These are phyloP conservation scores for Baorangia bicolor DNA, from an alignment of 768 basidiomycete genomes.

Conservation along the genomic window DNA sequence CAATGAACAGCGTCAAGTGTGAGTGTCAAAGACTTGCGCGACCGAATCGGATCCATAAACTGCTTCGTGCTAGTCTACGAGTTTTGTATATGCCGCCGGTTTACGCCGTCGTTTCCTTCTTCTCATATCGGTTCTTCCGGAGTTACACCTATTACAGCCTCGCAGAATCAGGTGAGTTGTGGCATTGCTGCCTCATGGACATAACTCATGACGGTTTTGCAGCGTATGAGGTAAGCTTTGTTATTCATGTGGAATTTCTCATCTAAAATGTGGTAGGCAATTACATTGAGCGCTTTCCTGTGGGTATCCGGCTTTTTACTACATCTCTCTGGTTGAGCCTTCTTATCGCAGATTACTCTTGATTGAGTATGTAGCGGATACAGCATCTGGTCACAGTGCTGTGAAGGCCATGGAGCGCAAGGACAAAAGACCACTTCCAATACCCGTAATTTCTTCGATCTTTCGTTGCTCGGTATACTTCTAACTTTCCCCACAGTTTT, in stretches of 20 bases:
- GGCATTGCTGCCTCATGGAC: slow-evolving; percentile 18
- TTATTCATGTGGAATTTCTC: slow-evolving; percentile 4
- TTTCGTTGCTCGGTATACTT: neutral
- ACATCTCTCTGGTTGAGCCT: neutral
- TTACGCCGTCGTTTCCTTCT: slow-evolving; percentile 81
- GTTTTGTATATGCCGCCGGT: slow-evolving; percentile 83
- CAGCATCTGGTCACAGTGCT: slow-evolving; percentile 59
- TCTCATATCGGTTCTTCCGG: slow-evolving; percentile 82
- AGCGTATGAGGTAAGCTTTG: slow-evolving; percentile 65
- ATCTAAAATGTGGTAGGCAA: slow-evolving; percentile 47
- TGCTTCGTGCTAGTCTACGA: slow-evolving; percentile 50
- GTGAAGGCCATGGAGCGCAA: slow-evolving; percentile 73
- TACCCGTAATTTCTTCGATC: slow-evolving; percentile 50
- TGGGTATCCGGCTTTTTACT: slow-evolving; percentile 34
- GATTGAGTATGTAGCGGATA: slow-evolving; percentile 81
- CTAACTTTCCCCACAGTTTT: slow-evolving; percentile 49
- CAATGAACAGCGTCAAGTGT: slow-evolving; percentile 81
- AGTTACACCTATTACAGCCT: slow-evolving; percentile 66
- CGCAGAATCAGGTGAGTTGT: slow-evolving; percentile 45
- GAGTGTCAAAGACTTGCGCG: slow-evolving; percentile 20
- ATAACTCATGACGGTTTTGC: slow-evolving; percentile 16
- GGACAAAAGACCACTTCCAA: slow-evolving; percentile 69
- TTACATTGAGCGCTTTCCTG: slow-evolving; percentile 87
- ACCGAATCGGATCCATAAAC: neutral
- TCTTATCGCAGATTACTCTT: slow-evolving; percentile 59